Conservation (phyloP, 2,329 filamentous ascomycete genomes). For the Zopfia rhizophila region DNA sequence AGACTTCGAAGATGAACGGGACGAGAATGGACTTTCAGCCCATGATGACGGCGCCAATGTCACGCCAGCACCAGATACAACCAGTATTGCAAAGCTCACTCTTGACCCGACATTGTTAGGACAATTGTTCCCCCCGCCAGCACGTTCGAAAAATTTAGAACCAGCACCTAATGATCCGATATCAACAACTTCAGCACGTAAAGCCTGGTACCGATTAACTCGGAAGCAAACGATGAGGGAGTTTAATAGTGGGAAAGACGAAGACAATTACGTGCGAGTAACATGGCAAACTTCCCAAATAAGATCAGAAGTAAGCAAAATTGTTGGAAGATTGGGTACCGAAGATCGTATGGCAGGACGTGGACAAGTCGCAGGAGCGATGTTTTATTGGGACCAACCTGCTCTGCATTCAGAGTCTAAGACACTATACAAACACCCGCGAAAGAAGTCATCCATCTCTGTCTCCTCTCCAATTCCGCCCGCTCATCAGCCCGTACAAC, state of each 20-base stretch:
- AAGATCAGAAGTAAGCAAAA: conserved; percentile 46
- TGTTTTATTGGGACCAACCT: conserved; percentile 51
- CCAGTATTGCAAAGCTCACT: conserved; percentile 1
- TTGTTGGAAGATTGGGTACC: conserved; percentile 47
- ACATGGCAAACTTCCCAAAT: conserved; percentile 49
- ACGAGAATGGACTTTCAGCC: background rate
- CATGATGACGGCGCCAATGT: background rate
- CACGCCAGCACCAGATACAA: background rate
- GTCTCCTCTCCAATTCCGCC: conserved; percentile 25
- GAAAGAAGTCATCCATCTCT: conserved; percentile 35
- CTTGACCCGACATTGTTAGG: conserved; percentile 35
- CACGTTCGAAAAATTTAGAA: conserved; percentile 14
- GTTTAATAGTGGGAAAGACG: conserved; percentile 45
- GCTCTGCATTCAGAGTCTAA: conserved; percentile 29
- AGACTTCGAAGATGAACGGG: conserved; percentile 28
- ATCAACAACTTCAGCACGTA: conserved; percentile 46
- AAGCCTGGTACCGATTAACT: conserved; percentile 53
- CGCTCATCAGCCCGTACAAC: conserved; percentile 31
- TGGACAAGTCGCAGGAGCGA: conserved; percentile 44
- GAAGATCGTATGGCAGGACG: conserved; percentile 52
- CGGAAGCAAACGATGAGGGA: conserved; percentile 52
- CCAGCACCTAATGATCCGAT: conserved; percentile 43
- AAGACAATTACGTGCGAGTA: conserved; percentile 51
- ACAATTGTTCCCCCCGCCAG: conserved; percentile 37
- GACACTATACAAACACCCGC: conserved; percentile 27